These are phyloP conservation scores for Geotrichum histeridarum DNA, from an alignment of 1,139 yeast species.

Conservation along the genomic window DNA sequence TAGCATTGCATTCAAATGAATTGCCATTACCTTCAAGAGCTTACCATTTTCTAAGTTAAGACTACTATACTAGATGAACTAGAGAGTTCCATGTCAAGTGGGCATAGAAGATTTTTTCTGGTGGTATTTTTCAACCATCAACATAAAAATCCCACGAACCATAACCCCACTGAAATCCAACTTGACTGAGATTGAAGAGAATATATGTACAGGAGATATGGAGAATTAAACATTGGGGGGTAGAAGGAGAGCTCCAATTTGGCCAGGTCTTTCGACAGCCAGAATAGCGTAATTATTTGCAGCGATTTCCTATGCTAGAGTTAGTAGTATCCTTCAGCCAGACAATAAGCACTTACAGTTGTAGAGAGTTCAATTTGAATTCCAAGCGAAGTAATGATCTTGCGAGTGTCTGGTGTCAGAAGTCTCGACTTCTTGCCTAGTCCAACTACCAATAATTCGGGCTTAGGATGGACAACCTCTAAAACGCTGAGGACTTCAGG, in stretches of 20 bases:
- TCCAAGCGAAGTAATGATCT: slow-evolving; percentile 52
- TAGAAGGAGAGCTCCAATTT: slow-evolving; percentile 61
- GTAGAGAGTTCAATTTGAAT: slow-evolving; percentile 65
- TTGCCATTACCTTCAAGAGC: not conserved
- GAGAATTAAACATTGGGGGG: slow-evolving; percentile 56
- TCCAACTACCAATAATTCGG: slow-evolving; percentile 70
- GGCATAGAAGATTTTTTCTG: not conserved
- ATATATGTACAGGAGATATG: not conserved
- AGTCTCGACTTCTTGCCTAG: slow-evolving; percentile 60
- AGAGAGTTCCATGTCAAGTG: not conserved
- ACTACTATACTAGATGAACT: not conserved
- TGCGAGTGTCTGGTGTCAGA: slow-evolving; percentile 51
- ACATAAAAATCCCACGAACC: not conserved
- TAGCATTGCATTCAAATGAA: not conserved
- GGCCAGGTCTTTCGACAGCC: slow-evolving; percentile 73
- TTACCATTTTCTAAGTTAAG: not conserved
- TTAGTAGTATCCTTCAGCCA: not conserved
- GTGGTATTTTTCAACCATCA: not conserved
- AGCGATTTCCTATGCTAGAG: slow-evolving; percentile 43
- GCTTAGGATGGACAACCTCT: slow-evolving; percentile 63
- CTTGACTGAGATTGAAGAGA: not conserved
- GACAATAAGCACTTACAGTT: slow-evolving; percentile 37
- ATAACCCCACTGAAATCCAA: not conserved
- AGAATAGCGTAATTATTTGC: slow-evolving; percentile 68
- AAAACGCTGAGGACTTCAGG: slow-evolving; percentile 47